Evolutionary conservation across 2,329 filamentous ascomycete species (phyloP).

Genomic region (Ilyonectria mors-panacis): DNA sequence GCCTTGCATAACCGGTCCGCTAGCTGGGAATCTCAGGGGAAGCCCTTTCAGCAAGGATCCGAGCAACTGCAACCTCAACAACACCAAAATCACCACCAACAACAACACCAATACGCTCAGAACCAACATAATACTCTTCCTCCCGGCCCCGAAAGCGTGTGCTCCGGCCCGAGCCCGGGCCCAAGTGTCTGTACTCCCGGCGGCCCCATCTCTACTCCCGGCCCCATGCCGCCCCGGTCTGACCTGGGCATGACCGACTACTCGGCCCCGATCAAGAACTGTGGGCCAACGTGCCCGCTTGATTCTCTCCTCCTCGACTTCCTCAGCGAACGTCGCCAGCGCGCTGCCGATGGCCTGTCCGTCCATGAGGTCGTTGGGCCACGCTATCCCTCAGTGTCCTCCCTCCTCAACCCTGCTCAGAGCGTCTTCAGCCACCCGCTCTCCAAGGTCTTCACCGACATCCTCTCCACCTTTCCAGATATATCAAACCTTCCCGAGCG

Average conservation of each 20-base stretch:
- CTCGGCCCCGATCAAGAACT: constrained; percentile 68
- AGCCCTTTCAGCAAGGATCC: constrained; percentile 29
- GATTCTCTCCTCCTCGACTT: constrained; percentile 88
- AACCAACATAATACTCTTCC: constrained; percentile 33
- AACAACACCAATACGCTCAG: constrained; percentile 25
- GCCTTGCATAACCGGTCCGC: constrained; percentile 41
- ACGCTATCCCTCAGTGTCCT: constrained; percentile 83
- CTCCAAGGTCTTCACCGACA: constrained; percentile 88
- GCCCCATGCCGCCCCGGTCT: constrained; percentile 37
- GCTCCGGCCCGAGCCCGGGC: constrained; percentile 42
- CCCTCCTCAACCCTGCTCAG: constrained; percentile 80
- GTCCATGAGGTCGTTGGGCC: constrained; percentile 80
- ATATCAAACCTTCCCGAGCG: constrained; percentile 85
- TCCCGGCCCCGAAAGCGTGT: constrained; percentile 39
- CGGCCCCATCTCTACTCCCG: constrained; percentile 25
- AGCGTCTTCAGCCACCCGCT: constrained; percentile 79
- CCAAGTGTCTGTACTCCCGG: constrained; percentile 32
- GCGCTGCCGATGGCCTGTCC: constrained; percentile 75
- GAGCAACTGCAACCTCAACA: constrained; percentile 38
- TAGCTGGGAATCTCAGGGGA: constrained; percentile 45
- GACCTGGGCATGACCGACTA: constrained; percentile 41
- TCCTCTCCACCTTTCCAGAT: constrained; percentile 86
- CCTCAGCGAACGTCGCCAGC: constrained; percentile 76
- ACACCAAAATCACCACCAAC: constrained; percentile 15
- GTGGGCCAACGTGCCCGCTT: constrained; percentile 79